phyloP scores from a whole-genome alignment of 1,284 basidiomycete genomes.

The Fomitopsis pinicola region DNA sequence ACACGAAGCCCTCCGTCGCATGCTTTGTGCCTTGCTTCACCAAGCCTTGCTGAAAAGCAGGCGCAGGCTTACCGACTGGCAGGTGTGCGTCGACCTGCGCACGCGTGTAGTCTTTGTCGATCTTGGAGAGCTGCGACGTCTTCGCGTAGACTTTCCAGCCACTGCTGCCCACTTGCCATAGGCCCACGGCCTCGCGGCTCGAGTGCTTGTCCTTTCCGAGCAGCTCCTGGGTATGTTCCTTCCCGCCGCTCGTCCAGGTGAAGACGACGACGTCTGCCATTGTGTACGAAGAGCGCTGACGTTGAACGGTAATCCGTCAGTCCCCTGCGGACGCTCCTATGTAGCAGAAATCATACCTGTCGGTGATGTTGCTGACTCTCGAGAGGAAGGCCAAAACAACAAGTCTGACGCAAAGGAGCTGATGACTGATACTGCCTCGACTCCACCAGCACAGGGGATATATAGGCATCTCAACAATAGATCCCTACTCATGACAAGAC shows the following conservation, averaged over 20 bases:
- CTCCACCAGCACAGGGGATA: too few species aligned
- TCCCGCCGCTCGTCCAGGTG: not conserved
- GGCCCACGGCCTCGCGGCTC: slow-evolving; percentile 1
- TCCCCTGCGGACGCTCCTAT: too few species aligned
- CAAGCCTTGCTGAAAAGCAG: not conserved
- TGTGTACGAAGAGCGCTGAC: not conserved
- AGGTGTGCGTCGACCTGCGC: not conserved
- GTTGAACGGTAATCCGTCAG: too few species aligned
- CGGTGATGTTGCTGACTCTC: too few species aligned
- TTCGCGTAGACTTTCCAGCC: slow-evolving; percentile 5
- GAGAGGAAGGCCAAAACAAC: too few species aligned
- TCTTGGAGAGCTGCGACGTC: not conserved
- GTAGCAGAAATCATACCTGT: too few species aligned
- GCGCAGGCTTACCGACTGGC: not conserved
- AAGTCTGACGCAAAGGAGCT: too few species aligned
- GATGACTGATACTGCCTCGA: too few species aligned
- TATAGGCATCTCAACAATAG: too few species aligned
- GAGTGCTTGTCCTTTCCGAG: not conserved
- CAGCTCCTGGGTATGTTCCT: not conserved
- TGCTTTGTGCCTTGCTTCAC: not conserved
- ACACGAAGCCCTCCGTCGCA: not conserved
- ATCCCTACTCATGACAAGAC: too few species aligned
- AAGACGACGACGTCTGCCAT: not conserved
- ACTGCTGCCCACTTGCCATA: not conserved
- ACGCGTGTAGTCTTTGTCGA: not conserved